Evolutionary conservation across 108 stramenopile species (phyloP), one percentile per base, ranked within the genome.

Genomic region (Cyclotella cryptica): DNA sequence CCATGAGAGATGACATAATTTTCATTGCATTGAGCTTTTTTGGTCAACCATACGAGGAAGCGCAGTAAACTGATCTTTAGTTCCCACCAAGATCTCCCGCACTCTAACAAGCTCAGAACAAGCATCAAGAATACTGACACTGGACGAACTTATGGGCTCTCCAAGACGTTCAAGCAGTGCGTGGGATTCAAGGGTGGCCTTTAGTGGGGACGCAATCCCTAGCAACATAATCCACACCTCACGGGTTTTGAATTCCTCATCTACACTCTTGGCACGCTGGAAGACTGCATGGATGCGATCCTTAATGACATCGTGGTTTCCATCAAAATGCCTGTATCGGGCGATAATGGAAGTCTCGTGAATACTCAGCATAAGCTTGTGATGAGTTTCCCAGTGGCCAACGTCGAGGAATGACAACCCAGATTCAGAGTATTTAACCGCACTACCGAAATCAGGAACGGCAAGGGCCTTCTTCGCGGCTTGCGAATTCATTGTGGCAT

Each of bases 221-320:
- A 80, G 55, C 5, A 68, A 2, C 41, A 68, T 39, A 26, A 80
- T 74, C 66, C 57, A 65, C 44, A 65, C 52, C 39, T 22, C 43
- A 19, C 73, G 66, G 7, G 79, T 68, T 4, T 61, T 69, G 41
- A 80, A 68, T 51, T 74, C 64, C n/a, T 80, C 79, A 19, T 53
- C 11, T 43, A 79, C 29, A n/a, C 42, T 42, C 27, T 40, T 57
- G 2, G 73, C 79, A 30, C 67, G 43, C 1, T 58, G 43, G 41
- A 80, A 65, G 21, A 80, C 73, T 24, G 52, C 58, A 18, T 68
- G n/a, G 12, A 76, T 68, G 35, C 59, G 66, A 47, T 67, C 29
- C 28, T 65, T 59, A 3, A 74, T 28, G 10, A 45, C 10, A 41
- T 22, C 19, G 6, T 61, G 44, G 22, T 74, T 46, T n/a, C 66